phyloP scores from a whole-genome alignment of 2,329 filamentous ascomycete genomes.

The Xylariaceae sp. region DNA sequence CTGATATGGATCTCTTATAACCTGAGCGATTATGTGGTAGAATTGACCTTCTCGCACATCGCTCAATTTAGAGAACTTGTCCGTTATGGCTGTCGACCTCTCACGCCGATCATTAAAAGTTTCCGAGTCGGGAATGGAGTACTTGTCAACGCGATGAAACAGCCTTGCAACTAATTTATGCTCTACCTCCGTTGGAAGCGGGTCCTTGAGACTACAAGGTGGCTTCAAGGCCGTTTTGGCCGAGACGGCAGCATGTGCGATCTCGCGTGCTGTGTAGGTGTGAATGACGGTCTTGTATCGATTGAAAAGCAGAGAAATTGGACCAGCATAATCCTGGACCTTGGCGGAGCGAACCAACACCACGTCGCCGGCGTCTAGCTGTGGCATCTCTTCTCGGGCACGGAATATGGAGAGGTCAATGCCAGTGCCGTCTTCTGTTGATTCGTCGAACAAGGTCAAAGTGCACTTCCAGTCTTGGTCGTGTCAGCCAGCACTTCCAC shows the following conservation, averaged over 20 bases:
- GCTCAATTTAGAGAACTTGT: constrained; percentile 59
- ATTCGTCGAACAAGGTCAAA: constrained; percentile 53
- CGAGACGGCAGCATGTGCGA: constrained; percentile 32
- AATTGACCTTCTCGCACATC: constrained; percentile 51
- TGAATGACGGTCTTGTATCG: constrained; percentile 34
- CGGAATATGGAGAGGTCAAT: constrained; percentile 56
- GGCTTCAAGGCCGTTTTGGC: constrained; percentile 26
- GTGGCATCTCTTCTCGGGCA: constrained; percentile 39
- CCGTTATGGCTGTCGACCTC: constrained; percentile 34
- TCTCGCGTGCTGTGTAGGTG: constrained; percentile 32
- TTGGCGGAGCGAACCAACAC: constrained; percentile 53
- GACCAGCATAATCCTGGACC: constrained; percentile 30
- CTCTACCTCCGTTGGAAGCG: constrained; percentile 23
- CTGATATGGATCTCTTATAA: constrained; percentile 48
- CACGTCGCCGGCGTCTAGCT: constrained; percentile 49
- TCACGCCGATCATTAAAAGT: constrained; percentile 34
- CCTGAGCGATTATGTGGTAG: constrained; percentile 63
- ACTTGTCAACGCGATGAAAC: constrained; percentile 37
- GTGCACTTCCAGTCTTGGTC: constrained; percentile 51
- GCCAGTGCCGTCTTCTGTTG: constrained; percentile 34
- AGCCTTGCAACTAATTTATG: constrained; percentile 40
- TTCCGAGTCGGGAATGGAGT: constrained; percentile 31
- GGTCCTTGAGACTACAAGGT: constrained; percentile 3
- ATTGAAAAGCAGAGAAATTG: constrained; percentile 38
- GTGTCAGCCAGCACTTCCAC: neutral